These are phyloP conservation scores for Thraustochytrium striatum DNA, from an alignment of 352 stramenopile species.

Conservation along the genomic window DNA sequence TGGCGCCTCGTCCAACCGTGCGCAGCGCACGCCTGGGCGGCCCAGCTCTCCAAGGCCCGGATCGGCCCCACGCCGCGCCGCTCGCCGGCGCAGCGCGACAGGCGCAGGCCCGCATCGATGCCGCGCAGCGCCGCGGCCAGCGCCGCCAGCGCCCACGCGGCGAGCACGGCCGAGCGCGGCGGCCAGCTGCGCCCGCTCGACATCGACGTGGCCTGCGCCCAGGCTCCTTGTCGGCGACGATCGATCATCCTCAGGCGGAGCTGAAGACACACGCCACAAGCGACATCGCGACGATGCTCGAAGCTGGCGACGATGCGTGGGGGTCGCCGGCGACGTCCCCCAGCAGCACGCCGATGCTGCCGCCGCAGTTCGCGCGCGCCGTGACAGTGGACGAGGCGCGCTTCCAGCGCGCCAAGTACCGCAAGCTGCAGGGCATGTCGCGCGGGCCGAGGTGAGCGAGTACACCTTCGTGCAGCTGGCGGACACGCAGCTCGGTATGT, in stretches of 20 bases:
- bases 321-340: background rate
- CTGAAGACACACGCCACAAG: too few relatives aligned
- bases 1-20: background rate
- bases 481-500: constrained; percentile 56
- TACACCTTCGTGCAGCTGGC: constrained; percentile 54
- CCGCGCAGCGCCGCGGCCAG: too few relatives aligned
- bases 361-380: background rate
- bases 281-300: too few relatives aligned
- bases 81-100: too few relatives aligned
- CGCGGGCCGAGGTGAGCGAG: background rate
- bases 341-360: background rate
- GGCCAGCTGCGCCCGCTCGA: too few relatives aligned
- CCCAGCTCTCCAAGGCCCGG: too few relatives aligned
- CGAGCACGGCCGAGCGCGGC: too few relatives aligned
- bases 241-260: too few relatives aligned
- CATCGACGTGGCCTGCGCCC: background rate
- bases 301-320: too few relatives aligned
- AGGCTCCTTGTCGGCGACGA: background rate
- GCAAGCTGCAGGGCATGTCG: background rate
- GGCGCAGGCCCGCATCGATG: too few relatives aligned
- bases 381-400: constrained; percentile 15
- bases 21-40: background rate
- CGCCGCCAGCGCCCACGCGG: too few relatives aligned
- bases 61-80: too few relatives aligned
- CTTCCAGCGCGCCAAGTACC: constrained; percentile 9